Evolutionary conservation across 2,329 filamentous ascomycete species (phyloP), one percentile per base, ranked within the genome.

Genomic region (Drechslerella dactyloides): DNA sequence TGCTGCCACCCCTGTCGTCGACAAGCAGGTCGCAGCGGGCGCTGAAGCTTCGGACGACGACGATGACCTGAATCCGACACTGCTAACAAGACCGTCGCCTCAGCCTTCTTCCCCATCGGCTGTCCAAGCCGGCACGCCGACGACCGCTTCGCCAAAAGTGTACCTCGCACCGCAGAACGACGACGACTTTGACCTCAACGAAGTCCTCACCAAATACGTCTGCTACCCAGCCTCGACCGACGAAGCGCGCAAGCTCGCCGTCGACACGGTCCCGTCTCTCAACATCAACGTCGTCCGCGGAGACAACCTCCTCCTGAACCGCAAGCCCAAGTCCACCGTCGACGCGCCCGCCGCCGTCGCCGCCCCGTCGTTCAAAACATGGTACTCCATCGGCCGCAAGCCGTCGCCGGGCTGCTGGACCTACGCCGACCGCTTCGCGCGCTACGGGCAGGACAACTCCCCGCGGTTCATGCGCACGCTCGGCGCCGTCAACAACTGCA

Each of bases 281-380:
- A 56, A 60, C 51, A 60, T 65, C 59, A 70, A 70, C 59, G 66
- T 70, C 5, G 66, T 70, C n/a, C 55, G 66, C 50, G 66, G 66
- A 40, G 66, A 70, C 58, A 70, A 72, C 24, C 37, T 65, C 33
- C 60, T 65, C 24, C 53, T 65, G 4, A 51, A 60, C 21, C 40
- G 60, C 6, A 72, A 65, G 52, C 46, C 68, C 15, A 72, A 65
- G 51, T 52, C 33, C 8, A 37, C 50, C 13, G 53, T 40, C 1
- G 40, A 53, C 40, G 15, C 55, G 21, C 15, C n/a, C 19, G 15
- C 44, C 44, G 44, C 17, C 44, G 40, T 4, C 40, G 40, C 4
- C 3, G 13, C 40, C 11, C 44, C 44, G n/a, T 5, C 44, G 11
- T 61, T 72, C 51, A 65, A 65, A 53, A 65, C 27, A 23, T 72